Percentiles rank a stretch among this genome's conserved stretches.
Conservation (phyloP, 495 filamentous ascomycete species). For the Emericellopsis terricola region DNA sequence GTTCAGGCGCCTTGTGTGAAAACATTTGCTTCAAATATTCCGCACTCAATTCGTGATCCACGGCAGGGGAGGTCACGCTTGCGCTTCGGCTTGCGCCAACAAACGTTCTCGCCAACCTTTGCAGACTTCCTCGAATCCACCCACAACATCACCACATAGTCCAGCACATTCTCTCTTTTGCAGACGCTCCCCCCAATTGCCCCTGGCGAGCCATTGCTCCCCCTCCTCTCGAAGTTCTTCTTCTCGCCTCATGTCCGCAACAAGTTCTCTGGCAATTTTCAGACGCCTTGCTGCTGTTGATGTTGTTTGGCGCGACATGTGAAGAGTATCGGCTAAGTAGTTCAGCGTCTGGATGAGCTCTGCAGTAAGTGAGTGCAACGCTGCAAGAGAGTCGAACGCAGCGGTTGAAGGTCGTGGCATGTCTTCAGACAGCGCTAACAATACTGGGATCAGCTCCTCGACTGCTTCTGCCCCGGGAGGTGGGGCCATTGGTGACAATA, state of each 20-base stretch:
- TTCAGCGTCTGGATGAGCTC: conserved; percentile 68
- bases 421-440: conserved; percentile 33
- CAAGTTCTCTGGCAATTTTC: conserved; percentile 56
- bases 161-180: conserved; percentile 56
- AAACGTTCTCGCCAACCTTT: conserved; percentile 34
- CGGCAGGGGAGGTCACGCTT: no score
- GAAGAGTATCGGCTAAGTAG: conserved; percentile 75
- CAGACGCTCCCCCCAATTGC: conserved; percentile 64
- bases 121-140: conserved; percentile 80
- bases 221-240: conserved; percentile 67
- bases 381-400: conserved; percentile 36
- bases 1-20: no score
- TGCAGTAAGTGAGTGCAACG: conserved; percentile 47
- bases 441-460: conserved; percentile 46
- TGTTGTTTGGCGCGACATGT: conserved; percentile 83
- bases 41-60: no score
- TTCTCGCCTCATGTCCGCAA: conserved; percentile 67
- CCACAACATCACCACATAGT: conserved; percentile 71
- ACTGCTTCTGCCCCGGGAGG: conserved; percentile 40
- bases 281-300: conserved; percentile 59
- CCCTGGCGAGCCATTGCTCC: conserved; percentile 57
- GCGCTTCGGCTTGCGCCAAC: conserved; percentile 25
- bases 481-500: conserved; percentile 39
- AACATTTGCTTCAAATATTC: no score
- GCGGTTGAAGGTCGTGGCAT: conserved; percentile 34